Evolutionary conservation across 306 rosid genomes (phyloP).

Genomic region (Rosa chinensis): DNA sequence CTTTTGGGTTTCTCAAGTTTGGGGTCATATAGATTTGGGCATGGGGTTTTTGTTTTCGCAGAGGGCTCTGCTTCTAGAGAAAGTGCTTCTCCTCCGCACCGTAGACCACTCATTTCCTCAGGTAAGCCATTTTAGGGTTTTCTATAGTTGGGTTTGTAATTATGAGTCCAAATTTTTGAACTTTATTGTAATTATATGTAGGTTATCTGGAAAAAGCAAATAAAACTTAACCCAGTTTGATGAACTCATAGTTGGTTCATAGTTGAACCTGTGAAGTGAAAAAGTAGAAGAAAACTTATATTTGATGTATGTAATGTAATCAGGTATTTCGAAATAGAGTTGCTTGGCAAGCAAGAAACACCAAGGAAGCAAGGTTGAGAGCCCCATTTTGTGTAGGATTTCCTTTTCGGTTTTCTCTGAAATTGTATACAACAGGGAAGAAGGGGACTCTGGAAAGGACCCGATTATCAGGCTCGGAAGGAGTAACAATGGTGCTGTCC

Average conservation of each 20-base stretch:
- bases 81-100: neutral
- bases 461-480: neutral
- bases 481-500: neutral
- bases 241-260: neutral
- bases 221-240: neutral
- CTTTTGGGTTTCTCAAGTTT: neutral
- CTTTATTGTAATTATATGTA: neutral
- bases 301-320: neutral
- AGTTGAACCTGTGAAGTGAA: neutral
- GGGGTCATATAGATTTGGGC: constrained; percentile 10
- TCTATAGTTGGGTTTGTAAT: neutral
- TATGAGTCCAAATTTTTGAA: neutral
- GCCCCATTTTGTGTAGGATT: neutral
- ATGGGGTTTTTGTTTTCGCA: constrained; percentile 8
- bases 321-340: neutral
- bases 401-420: neutral
- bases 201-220: neutral
- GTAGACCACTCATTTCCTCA: neutral
- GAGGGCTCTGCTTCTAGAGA: neutral
- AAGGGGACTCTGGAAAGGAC: neutral
- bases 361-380: neutral
- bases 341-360: neutral
- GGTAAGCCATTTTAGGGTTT: neutral
- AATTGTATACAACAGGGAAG: neutral
- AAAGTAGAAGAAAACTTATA: neutral